These are phyloP conservation scores for Solanum chacoense DNA, from an alignment of 305 asterid genomes.

Conservation along the genomic window DNA sequence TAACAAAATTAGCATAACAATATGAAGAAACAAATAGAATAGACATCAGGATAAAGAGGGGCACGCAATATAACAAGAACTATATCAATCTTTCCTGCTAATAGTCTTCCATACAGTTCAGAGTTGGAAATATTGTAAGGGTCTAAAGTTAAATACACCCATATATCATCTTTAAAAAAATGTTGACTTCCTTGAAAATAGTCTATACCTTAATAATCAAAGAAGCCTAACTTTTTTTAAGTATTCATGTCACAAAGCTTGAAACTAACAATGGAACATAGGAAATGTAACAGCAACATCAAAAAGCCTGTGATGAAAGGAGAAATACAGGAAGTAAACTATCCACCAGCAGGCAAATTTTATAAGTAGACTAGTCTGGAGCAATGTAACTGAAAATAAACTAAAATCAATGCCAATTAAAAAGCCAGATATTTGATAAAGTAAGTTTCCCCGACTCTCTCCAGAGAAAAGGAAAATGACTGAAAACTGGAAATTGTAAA, in stretches of 20 bases:
- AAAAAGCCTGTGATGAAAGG: neutral
- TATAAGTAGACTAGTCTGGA: neutral
- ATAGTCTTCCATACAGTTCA: neutral
- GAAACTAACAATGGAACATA: neutral
- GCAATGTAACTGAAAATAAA: neutral
- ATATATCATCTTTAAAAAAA: neutral
- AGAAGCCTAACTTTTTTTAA: neutral
- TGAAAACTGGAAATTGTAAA: neutral
- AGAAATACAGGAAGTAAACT: neutral
- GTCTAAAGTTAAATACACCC: neutral
- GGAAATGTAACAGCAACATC: neutral
- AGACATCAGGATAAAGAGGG: neutral
- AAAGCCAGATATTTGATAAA: neutral
- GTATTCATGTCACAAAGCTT: neutral
- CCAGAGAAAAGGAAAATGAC: neutral
- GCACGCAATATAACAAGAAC: neutral
- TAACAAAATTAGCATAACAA: conserved; percentile 1
- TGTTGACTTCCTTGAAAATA: neutral
- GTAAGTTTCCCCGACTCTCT: neutral
- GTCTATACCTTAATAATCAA: neutral
- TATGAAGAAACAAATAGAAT: neutral
- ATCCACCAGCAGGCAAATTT: neutral
- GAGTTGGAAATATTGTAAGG: neutral
- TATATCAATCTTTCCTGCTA: neutral
- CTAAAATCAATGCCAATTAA: neutral